phyloP scores from a whole-genome alignment of 2,329 filamentous ascomycete genomes.

The Diaporthe citriasiana region DNA sequence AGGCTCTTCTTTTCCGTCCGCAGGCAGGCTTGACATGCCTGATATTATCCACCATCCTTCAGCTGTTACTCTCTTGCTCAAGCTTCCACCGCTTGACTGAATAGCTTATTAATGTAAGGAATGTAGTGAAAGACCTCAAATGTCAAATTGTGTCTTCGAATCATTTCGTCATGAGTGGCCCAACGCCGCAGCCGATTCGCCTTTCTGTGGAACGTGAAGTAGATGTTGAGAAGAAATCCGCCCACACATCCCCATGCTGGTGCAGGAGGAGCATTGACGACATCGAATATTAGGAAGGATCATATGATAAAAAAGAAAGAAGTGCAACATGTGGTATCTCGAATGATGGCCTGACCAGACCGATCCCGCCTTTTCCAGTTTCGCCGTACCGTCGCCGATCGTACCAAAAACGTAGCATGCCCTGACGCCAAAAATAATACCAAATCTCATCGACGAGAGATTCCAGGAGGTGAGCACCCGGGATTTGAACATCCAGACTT shows the following conservation, averaged over 20 bases:
- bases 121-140: conserved; percentile 21
- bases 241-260: not conserved
- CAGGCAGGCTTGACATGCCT: not conserved
- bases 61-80: not conserved
- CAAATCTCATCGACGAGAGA: conserved; percentile 7
- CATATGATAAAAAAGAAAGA: conserved; percentile 10
- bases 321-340: conserved; percentile 34
- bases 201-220: conserved; percentile 1
- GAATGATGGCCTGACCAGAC: conserved; percentile 25
- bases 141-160: not conserved
- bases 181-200: conserved; percentile 8
- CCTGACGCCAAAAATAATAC: conserved; percentile 7
- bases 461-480: not conserved
- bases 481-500: not conserved
- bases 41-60: not conserved
- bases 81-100: not conserved
- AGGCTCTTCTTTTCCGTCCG: not conserved
- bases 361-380: conserved; percentile 4
- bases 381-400: conserved; percentile 25
- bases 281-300: conserved; percentile 12
- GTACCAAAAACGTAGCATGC: conserved; percentile 19
- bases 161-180: conserved; percentile 17
- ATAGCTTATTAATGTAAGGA: conserved; percentile 19
- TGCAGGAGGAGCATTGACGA: not conserved
- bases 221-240: not conserved